Conservation (phyloP, 2,329 filamentous ascomycete genomes). For the Simplicillium sp. region DNA sequence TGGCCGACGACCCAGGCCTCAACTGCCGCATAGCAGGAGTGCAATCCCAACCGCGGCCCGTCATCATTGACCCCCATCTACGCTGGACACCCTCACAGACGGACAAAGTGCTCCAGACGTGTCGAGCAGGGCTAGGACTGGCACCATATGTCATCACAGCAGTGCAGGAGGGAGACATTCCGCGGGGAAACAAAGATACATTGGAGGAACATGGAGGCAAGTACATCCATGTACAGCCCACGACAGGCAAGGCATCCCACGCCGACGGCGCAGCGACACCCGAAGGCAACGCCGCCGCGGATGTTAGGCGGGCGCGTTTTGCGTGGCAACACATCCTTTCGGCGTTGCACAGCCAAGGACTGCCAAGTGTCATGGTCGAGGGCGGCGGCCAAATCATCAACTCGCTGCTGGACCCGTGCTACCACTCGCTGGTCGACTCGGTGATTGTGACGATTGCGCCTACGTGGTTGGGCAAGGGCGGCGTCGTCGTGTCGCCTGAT, state of each 20-base stretch:
- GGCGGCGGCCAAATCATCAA: slow-evolving; percentile 80
- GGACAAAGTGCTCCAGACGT: slow-evolving; percentile 58
- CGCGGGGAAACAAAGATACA: slow-evolving; percentile 29
- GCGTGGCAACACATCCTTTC: slow-evolving; percentile 57
- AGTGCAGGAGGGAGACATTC: slow-evolving; percentile 28
- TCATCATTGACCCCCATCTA: slow-evolving; percentile 72
- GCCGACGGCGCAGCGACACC: too few species aligned
- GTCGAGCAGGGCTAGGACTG: slow-evolving; percentile 54
- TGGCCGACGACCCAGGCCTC: slow-evolving; percentile 75
- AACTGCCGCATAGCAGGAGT: slow-evolving; percentile 67
- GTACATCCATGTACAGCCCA: slow-evolving; percentile 32
- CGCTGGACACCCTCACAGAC: slow-evolving; percentile 56
- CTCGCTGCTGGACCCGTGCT: slow-evolving; percentile 56
- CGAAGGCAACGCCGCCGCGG: slow-evolving; percentile 15
- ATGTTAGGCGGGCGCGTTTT: slow-evolving; percentile 31
- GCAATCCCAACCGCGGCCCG: slow-evolving; percentile 63
- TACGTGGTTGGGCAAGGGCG: slow-evolving; percentile 77
- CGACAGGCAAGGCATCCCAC: slow-evolving; percentile 9
- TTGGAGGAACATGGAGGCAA: slow-evolving; percentile 42
- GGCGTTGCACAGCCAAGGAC: slow-evolving; percentile 45
- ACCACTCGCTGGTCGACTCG: slow-evolving; percentile 57
- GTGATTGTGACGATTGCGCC: slow-evolving; percentile 87
- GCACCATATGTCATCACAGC: slow-evolving; percentile 65
- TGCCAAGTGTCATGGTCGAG: slow-evolving; percentile 84
- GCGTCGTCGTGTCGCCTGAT: slow-evolving; percentile 68